These are phyloP conservation scores for Leptoxyphium fumago DNA, from an alignment of 2,329 filamentous ascomycete genomes.

Conservation along the genomic window DNA sequence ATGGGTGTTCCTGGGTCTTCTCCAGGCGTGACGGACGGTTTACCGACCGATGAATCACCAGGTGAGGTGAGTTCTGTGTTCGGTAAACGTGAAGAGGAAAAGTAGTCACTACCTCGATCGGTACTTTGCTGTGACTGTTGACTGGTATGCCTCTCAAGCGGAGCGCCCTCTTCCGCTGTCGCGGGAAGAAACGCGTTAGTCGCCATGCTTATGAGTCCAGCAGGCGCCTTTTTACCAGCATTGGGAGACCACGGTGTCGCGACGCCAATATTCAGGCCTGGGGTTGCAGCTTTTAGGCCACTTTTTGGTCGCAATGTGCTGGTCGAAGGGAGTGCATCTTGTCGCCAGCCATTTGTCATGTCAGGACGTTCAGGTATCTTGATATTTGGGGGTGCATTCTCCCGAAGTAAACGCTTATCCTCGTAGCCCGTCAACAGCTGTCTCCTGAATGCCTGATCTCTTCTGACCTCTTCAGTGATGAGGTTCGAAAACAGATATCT, in stretches of 20 bases:
- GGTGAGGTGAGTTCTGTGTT: constrained; percentile 25
- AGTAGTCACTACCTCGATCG: constrained; percentile 58
- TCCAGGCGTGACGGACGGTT: constrained; percentile 18
- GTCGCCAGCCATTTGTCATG: constrained; percentile 32
- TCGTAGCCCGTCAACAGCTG: constrained; percentile 49
- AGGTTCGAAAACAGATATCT: constrained; percentile 81
- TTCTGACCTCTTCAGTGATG: constrained; percentile 76
- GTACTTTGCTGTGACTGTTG: constrained; percentile 43
- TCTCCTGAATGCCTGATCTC: constrained; percentile 61
- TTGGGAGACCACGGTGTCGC: constrained; percentile 12
- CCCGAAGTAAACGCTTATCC: constrained; percentile 40
- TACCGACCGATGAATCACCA: constrained; percentile 6
- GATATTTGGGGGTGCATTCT: constrained; percentile 47
- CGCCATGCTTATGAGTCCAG: constrained; percentile 21
- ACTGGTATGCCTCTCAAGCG: constrained; percentile 42
- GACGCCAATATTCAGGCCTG: constrained; percentile 63
- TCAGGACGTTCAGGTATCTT: constrained; percentile 31
- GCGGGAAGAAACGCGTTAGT: constrained; percentile 20
- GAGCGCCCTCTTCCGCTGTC: constrained; percentile 27
- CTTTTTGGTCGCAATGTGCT: constrained; percentile 44
- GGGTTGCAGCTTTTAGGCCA: constrained; percentile 49
- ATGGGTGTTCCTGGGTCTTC: constrained; percentile 16
- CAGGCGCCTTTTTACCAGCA: constrained; percentile 16
- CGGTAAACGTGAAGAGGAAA: constrained; percentile 45
- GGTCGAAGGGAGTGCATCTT: constrained; percentile 28